Percentiles rank a stretch among this genome's conserved stretches.
phyloP scores from a whole-genome alignment of 768 basidiomycete species.

The Scleroderma bovista region DNA sequence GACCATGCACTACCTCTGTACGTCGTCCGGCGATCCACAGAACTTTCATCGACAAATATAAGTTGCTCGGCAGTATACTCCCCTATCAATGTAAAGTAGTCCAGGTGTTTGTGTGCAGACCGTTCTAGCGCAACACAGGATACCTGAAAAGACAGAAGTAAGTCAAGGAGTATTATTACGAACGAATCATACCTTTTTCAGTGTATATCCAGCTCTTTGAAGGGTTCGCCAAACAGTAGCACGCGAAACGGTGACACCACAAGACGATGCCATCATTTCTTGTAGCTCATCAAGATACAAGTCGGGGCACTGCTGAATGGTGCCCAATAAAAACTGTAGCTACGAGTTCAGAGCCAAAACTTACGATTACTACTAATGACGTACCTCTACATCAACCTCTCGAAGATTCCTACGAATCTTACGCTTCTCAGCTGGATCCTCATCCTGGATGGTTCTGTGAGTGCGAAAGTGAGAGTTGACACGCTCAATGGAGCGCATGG shows the following conservation, averaged over 20 bases:
- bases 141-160: background rate
- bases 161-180: background rate
- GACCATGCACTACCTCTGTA: constrained; percentile 8
- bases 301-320: background rate
- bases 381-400: background rate
- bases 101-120: background rate
- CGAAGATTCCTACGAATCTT: background rate
- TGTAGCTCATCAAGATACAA: constrained; percentile 2
- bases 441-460: background rate
- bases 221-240: constrained; percentile 1
- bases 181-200: constrained; percentile 3
- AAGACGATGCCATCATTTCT: background rate
- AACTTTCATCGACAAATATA: constrained; percentile 25
- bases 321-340: constrained; percentile 2
- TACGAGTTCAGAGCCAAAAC: background rate
- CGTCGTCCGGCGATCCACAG: constrained; percentile 22
- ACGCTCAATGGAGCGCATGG: background rate
- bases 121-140: background rate
- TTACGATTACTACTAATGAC: background rate
- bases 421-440: background rate
- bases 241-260: background rate
- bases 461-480: background rate
- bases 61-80: constrained; percentile 9
- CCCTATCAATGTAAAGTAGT: background rate
- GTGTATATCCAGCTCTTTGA: background rate